These are phyloP conservation scores for Yamadazyma takamatsuzukensis DNA, from an alignment of 805 yeast species.

Conservation along the genomic window DNA sequence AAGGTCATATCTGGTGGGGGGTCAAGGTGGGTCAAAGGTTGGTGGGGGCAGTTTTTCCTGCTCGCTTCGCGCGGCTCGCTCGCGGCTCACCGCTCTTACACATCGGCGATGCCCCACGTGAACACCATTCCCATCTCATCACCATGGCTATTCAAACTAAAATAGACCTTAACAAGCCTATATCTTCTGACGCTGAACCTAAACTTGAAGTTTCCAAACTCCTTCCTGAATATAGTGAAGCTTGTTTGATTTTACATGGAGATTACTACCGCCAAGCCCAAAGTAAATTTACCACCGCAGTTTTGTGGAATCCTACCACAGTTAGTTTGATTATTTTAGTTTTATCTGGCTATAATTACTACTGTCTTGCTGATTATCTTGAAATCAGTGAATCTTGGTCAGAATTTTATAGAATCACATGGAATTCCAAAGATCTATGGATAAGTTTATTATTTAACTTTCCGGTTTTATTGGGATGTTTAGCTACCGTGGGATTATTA, in stretches of 20 bases:
- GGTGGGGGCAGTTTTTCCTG: no score
- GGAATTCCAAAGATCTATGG: conserved; percentile 21
- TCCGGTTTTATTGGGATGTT: conserved; percentile 21
- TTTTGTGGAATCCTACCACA: conserved; percentile 44
- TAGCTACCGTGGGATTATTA: conserved; percentile 16
- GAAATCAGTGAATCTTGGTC: conserved; percentile 24
- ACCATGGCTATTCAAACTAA: conserved; percentile 46
- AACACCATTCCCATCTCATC: no score
- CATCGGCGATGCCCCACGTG: no score
- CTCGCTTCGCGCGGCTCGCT: no score
- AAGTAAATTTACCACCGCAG: conserved; percentile 39
- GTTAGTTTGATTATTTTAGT: conserved; percentile 15
- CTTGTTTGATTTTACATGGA: conserved; percentile 59
- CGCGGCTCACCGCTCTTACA: no score
- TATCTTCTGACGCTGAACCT: conserved; percentile 49
- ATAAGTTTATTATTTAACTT: conserved; percentile 23
- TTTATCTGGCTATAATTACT: conserved; percentile 13
- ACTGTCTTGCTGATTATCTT: conserved; percentile 26
- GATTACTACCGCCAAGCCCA: conserved; percentile 53
- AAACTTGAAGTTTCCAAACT: conserved; percentile 48
- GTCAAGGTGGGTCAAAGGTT: no score
- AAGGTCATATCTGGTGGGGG: no score
- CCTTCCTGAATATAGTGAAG: conserved; percentile 56
- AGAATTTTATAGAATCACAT: conserved; percentile 24
- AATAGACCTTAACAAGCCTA: conserved; percentile 51